These are phyloP conservation scores for Pigoraptor vietnamica DNA, from an alignment of 78 protist species.

Conservation along the genomic window DNA sequence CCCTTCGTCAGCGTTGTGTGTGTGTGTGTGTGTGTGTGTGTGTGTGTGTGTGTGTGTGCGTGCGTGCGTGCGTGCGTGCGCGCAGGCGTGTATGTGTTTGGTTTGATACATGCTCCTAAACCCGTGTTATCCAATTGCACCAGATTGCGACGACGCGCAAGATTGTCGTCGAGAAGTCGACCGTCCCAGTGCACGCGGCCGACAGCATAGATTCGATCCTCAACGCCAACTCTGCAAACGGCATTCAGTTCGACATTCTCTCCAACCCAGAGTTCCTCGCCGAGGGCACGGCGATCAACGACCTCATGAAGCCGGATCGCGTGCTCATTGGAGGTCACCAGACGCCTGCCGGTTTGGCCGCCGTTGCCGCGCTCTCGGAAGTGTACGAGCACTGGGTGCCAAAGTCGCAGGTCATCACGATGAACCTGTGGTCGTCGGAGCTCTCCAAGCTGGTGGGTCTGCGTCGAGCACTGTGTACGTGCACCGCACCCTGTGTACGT, in stretches of 20 bases:
- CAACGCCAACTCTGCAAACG: conserved; percentile 13
- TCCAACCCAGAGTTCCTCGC: conserved; percentile 95
- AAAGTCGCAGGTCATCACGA: conserved; percentile 58
- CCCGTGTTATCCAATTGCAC: not conserved
- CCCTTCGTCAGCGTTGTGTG: too few species aligned
- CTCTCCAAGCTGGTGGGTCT: conserved; percentile 73
- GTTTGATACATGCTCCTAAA: too few species aligned
- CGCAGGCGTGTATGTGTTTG: too few species aligned
- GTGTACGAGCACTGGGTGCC: conserved; percentile 86
- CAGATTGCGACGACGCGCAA: conserved; percentile 27
- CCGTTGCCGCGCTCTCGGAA: conserved; percentile 43
- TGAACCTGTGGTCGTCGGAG: conserved; percentile 81
- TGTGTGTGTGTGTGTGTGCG: not conserved
- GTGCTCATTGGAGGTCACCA: conserved; percentile 88
- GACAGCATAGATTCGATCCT: conserved; percentile 41
- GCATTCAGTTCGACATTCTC: conserved; percentile 46
- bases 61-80: too few species aligned
- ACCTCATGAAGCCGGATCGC: conserved; percentile 85
- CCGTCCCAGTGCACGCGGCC: conserved; percentile 81
- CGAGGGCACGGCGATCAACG: conserved; percentile 86
- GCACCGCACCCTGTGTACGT: not conserved
- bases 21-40: too few species aligned
- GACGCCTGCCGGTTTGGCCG: conserved; percentile 44
- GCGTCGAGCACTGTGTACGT: not conserved
- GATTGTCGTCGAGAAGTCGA: conserved; percentile 88